A percentile compares a stretch with the other conserved stretches of the same genome.
Evolutionary conservation across 305 asterid species (phyloP).

Genomic region (Stenogyne calaminthoides): DNA sequence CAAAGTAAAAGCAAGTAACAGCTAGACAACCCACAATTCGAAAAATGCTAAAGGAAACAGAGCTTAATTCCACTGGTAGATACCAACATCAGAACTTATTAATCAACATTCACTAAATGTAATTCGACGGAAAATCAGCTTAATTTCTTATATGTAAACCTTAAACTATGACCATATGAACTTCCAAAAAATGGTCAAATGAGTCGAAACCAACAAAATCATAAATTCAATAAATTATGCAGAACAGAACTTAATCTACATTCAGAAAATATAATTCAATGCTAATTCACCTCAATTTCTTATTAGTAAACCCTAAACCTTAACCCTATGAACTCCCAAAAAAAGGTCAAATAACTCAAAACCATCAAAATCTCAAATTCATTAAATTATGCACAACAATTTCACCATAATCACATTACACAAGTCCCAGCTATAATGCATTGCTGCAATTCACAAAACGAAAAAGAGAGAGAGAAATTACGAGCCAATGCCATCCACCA

Average conservation of each 20-base stretch:
- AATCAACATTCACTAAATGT: no score
- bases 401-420: neutral
- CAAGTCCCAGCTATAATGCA: neutral
- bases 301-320: neutral
- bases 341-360: no score
- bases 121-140: no score
- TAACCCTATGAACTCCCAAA: no score
- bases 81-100: neutral
- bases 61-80: neutral
- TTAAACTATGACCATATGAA: no score
- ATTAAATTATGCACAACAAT: neutral
- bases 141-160: no score
- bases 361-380: no score
- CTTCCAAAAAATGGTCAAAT: no score
- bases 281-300: neutral
- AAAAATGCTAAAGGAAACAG: neutral
- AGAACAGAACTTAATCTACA: neutral
- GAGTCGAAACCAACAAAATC: no score
- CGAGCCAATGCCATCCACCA: conserved; percentile 5
- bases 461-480: conserved; percentile 3
- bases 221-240: no score
- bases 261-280: neutral
- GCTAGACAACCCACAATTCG: neutral
- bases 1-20: neutral
- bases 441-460: no score